These are phyloP conservation scores for Laetiporus sulphureus DNA, from an alignment of 1,284 basidiomycete genomes.

Conservation along the genomic window DNA sequence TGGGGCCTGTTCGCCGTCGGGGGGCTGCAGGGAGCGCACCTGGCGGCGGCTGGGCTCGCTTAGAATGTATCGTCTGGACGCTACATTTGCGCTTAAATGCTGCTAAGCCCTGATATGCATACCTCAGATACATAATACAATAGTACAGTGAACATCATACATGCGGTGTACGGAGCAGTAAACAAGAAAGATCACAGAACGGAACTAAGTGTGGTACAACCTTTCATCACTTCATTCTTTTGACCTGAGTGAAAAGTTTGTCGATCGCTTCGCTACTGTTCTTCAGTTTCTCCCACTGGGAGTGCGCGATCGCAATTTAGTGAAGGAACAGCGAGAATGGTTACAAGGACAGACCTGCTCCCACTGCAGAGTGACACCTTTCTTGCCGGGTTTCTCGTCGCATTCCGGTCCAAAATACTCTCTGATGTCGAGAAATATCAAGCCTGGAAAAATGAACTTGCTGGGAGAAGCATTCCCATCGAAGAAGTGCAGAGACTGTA, in stretches of 20 bases:
- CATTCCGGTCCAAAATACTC: slow-evolving; percentile 66
- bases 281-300: slow-evolving; percentile 58
- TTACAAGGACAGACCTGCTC: slow-evolving; percentile 52
- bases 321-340: neutral
- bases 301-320: neutral
- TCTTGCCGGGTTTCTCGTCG: slow-evolving; percentile 75
- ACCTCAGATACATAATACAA: slow-evolving; percentile 6
- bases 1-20: slow-evolving; percentile 44
- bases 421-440: slow-evolving; percentile 66
- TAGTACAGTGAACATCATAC: slow-evolving; percentile 2
- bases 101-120: no score
- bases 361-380: slow-evolving; percentile 65
- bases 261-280: slow-evolving; percentile 40
- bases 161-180: slow-evolving; percentile 3
- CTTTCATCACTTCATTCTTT: slow-evolving; percentile 22
- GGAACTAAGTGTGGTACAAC: neutral
- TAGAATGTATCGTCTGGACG: slow-evolving; percentile 17
- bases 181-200: neutral
- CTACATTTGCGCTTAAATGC: no score
- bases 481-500: slow-evolving; percentile 8
- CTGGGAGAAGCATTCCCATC: no score
- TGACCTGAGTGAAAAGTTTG: slow-evolving; percentile 39
- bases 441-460: slow-evolving; percentile 26
- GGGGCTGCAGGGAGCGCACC: slow-evolving; percentile 58
- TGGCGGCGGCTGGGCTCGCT: slow-evolving; percentile 61